These are phyloP conservation scores for Luffa acutangula DNA, from an alignment of 306 rosid genomes.

Conservation along the genomic window DNA sequence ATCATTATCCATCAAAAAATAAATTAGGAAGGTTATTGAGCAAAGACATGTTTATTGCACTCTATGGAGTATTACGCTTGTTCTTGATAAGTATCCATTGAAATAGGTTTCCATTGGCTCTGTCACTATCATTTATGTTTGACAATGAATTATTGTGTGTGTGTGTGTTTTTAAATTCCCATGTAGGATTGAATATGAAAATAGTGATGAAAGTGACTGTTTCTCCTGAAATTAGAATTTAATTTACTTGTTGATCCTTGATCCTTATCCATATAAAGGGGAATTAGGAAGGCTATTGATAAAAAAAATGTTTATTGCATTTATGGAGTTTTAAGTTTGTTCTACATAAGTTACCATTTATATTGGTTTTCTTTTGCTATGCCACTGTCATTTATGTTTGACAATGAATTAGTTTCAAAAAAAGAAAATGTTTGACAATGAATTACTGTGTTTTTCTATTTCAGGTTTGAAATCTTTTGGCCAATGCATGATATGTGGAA, in stretches of 20 bases:
- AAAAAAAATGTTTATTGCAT: neutral
- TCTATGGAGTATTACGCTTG: neutral
- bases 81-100: neutral
- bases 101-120: neutral
- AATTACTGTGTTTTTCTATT: neutral
- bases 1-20: neutral
- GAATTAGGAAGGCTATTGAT: neutral
- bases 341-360: neutral
- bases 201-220: neutral
- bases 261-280: neutral
- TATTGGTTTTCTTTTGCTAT: neutral
- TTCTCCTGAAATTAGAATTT: neutral
- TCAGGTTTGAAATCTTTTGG: constrained; percentile 50
- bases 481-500: constrained; percentile 94
- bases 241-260: neutral
- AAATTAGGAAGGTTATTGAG: neutral
- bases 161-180: neutral
- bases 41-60: neutral
- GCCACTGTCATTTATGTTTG: neutral
- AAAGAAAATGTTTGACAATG: neutral
- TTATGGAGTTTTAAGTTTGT: neutral
- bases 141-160: neutral
- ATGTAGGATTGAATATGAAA: neutral
- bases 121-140: neutral
- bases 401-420: neutral